Base-by-base conservation (phyloP, 2,329 filamentous ascomycete species). In the Aspergillus melleus region DNA sequence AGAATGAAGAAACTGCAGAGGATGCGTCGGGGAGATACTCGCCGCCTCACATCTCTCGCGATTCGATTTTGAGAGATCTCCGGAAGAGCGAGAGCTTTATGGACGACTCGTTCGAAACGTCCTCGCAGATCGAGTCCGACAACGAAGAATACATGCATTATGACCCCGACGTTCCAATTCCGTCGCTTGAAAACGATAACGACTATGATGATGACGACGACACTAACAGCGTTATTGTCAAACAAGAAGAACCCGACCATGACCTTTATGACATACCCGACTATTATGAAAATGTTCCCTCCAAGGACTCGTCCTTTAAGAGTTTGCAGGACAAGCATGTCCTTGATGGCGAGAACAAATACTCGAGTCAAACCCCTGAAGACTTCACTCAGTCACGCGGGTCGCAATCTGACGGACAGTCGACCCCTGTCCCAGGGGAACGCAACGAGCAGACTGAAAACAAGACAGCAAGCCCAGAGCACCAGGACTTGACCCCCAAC, bases 141-240 rank as follows among this genome's bases (percentile, higher is more conserved):
- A 83, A 86, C 12, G 81, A 85, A 61, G 83, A 80, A n/a, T 82
- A 78, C 59, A 79, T 86, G 52, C 79, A 86, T 32, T 83, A 92
- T 61, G 92, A 98, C 72, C 94, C 94, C 6, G 94, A 98, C 74
- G 85, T 95, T 46, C 91, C 94, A 0, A 91, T 97, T 66, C 93
- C 91, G 20, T 96, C 91, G 39, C 89, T 92, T 14, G 94, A 97
- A 76, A 87, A 87, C 65, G 84, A 80, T 49, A 77, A 81, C 26
- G 77, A 83, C 16, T 52, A 54, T 29, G 44, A 65, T 55, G 60
- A 64, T 16, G 93, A 97, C 75, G 88, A 80, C 24, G 47, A 83
- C 82, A 62, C 65, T 36, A 82, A 80, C 26, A 88, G 87, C 60
- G 83, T 89, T 55, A 82, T 89, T 52, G 87, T 93, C 70, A 91